These are phyloP conservation scores for Cubamyces sp. DNA, from an alignment of 768 basidiomycete genomes.

Conservation along the genomic window DNA sequence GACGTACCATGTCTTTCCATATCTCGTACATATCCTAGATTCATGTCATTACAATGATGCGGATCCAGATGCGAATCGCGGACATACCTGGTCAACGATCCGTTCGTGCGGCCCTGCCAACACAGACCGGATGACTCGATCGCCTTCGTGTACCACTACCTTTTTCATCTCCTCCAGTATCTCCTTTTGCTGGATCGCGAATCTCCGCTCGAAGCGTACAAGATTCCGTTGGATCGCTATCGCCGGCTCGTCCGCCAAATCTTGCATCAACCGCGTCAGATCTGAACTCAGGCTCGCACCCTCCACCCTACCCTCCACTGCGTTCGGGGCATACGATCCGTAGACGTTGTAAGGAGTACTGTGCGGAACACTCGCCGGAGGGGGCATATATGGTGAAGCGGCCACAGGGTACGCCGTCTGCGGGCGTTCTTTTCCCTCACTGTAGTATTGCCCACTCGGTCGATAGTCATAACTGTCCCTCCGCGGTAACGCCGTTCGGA, in stretches of 20 bases:
- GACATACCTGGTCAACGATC: constrained; percentile 43
- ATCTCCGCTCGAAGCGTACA: constrained; percentile 48
- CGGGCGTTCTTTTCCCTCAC: too few relatives aligned
- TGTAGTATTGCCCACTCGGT: too few relatives aligned
- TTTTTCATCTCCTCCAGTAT: constrained; percentile 36
- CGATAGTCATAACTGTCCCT: too few relatives aligned
- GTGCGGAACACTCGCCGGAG: neutral
- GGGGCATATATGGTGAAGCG: too few relatives aligned
- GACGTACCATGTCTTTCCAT: constrained; percentile 58
- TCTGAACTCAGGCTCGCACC: neutral
- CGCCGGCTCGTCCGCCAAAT: constrained; percentile 27
- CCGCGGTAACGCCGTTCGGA: too few relatives aligned
- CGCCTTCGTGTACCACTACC: constrained; percentile 38
- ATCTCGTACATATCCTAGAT: constrained; percentile 50
- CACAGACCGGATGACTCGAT: constrained; percentile 45
- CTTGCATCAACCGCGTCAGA: neutral
- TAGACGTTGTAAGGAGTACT: neutral
- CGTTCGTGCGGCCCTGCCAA: constrained; percentile 49
- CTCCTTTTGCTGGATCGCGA: constrained; percentile 49
- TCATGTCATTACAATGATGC: neutral
- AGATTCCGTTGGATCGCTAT: constrained; percentile 43
- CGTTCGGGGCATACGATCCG: too few relatives aligned
- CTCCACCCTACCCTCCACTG: neutral
- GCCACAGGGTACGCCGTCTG: too few relatives aligned
- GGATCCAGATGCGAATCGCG: neutral